Evolutionary conservation across 805 yeast species (phyloP), one percentile per base, ranked within the genome.

Genomic region (Candida sanyiensis): DNA sequence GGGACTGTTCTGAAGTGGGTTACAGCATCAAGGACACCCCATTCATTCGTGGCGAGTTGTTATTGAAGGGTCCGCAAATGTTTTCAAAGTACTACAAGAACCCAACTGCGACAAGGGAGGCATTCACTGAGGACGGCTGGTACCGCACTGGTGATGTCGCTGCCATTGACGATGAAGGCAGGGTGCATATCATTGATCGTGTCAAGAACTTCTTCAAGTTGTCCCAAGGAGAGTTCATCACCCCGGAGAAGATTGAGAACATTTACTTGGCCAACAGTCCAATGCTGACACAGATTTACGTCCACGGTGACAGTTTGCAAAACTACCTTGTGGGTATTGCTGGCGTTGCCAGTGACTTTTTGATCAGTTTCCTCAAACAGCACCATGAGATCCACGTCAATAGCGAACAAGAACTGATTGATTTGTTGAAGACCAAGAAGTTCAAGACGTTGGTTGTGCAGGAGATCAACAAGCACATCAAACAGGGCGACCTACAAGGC

Each of bases 131-230:
- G 12, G 73, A 74, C 19, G 80, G 80, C 10, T 79, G 82, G 81
- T 79, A 75, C 56, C 61, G 69, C 22, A 77, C 84, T 3, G 85
- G 86, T 30, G 88, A 81, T 54, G 68, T 81, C 47, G 85, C 75
- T 2, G 58, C 58, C 31, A 57, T 80, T 35, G 73, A 71, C 42
- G 33, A 42, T 1, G 56, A 63, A 2, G 85, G 88, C 10, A 67
- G 79, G 26, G 52, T 83, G 12, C 65, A 57, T 39, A 77, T 83
- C 44, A 70, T 83, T 51, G 90, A 83, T 54, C 68, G 93, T 42
- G 85, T 82, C 27, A 83, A 83, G 64, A 83, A 82, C 61, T 82
- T 83, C 63, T 83, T 81, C 68, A 83, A 83, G 49, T 56, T 75
- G 38, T 67, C 77, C 3, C 80, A 74, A 52, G 79, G 79, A 24